Evolutionary conservation across 139 green algal genomes (phyloP).

Genomic region (Picochlorum costavermella): DNA sequence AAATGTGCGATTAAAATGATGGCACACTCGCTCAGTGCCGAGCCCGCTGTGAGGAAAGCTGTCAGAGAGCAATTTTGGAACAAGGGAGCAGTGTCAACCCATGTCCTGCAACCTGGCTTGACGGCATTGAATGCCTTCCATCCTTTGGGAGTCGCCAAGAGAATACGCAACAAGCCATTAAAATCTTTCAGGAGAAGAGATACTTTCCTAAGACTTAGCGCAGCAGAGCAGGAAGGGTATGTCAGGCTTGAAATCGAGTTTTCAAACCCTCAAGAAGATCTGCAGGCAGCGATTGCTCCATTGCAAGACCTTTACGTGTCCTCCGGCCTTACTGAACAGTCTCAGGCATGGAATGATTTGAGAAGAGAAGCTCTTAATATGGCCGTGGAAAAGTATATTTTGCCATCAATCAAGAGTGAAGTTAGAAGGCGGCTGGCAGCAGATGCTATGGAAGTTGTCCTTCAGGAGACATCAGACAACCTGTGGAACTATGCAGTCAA

Average conservation of each 20-base stretch:
- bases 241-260: slow-evolving; percentile 31
- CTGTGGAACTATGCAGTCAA: slow-evolving; percentile 43
- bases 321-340: slow-evolving; percentile 14
- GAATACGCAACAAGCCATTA: slow-evolving; percentile 64
- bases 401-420: slow-evolving; percentile 55
- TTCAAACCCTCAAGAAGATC: not conserved
- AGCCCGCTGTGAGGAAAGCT: slow-evolving; percentile 33
- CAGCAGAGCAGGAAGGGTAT: slow-evolving; percentile 43
- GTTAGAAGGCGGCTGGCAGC: slow-evolving; percentile 17
- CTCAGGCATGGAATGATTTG: slow-evolving; percentile 53
- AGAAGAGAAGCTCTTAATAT: slow-evolving; percentile 44
- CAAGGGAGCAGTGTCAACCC: slow-evolving; percentile 40
- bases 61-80: slow-evolving; percentile 29
- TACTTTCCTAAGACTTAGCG: slow-evolving; percentile 45
- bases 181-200: slow-evolving; percentile 35
- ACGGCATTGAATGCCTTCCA: slow-evolving; percentile 62
- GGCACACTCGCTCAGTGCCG: slow-evolving; percentile 32
- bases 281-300: not conserved
- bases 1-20: slow-evolving; percentile 30
- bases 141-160: slow-evolving; percentile 51
- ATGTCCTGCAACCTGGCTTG: slow-evolving; percentile 49
- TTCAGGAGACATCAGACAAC: slow-evolving; percentile 13
- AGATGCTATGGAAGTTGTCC: slow-evolving; percentile 19
- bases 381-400: slow-evolving; percentile 30
- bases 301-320: slow-evolving; percentile 24